Evolutionary conservation across 352 stramenopile genomes (phyloP), one percentile per base, ranked within the genome.

Genomic region (Pythium oligandrum): DNA sequence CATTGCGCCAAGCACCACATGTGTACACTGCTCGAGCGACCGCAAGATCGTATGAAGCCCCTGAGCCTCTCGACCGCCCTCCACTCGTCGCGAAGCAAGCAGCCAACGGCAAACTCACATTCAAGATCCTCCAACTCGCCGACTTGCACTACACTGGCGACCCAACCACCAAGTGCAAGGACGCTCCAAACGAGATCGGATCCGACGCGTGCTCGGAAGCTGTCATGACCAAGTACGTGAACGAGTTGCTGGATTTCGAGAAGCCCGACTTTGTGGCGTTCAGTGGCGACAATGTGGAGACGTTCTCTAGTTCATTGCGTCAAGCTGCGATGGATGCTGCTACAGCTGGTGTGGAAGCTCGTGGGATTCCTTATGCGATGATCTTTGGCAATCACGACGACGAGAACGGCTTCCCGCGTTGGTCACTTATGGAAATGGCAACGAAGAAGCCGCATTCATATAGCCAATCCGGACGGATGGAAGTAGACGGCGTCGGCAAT

Each of bases 321-420:
- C 35, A 59, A 3, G 52, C 51, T 11, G 68, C 75, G 2, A 71
- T 86, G 12, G 70, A 64, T n/a, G 62, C 54, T n/a, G 71, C 73
- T 44, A 71, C 61, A 31, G 31, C 36, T 1, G 59, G 57, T 6
- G 69, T 82, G 0, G 74, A 84, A 43, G 59, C 53, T n/a, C 59
- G 71, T 26, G 51, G 58, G 35, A 78, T 88, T 34, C 75, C 77
- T 9, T 90, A 64, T 65, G 62, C 75, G 3, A 62, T 79, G 40
- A 53, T 88, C 3, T 83, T 84, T 54, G 77, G 75, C 26, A 91
- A 88, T 53, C 75, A 91, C 55, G 75, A 88, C 56, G 73, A 73
- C 40, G 66, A 84, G 48, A 64, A 59, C 31, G 63, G 71, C 1
- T 68, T 83, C 8, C 46, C 60, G 8, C 63, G 75, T 0, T 64